Evolutionary conservation across 73 alveolate genomes (phyloP).

Genomic region (Paraurostyla sp.): DNA sequence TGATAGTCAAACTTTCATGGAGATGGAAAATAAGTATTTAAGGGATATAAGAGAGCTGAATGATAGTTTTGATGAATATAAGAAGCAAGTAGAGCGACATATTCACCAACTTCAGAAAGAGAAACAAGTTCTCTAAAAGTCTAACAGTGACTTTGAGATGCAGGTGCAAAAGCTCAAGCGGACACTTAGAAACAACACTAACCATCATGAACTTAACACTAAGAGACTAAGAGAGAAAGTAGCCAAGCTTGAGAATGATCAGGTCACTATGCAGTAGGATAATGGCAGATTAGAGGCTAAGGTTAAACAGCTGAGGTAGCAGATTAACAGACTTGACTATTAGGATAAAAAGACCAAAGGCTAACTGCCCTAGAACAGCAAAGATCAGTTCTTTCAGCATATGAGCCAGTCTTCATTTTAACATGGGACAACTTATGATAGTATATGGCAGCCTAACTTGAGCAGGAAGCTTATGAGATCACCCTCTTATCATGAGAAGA

Average conservation of each 20-base stretch:
- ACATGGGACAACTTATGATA: constrained; percentile 20
- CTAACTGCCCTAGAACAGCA: neutral
- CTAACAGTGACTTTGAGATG: constrained; percentile 17
- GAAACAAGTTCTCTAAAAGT: neutral
- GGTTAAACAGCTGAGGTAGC: neutral
- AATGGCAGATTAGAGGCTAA: neutral
- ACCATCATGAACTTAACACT: constrained; percentile 31
- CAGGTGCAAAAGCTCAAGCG: neutral
- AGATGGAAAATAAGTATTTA: constrained; percentile 54
- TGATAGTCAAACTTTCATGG: constrained; percentile 21
- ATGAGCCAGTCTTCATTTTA: too few species aligned
- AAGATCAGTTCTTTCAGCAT: neutral
- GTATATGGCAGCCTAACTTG: constrained; percentile 34
- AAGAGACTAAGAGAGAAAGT: constrained; percentile 31
- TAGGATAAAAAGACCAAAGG: constrained; percentile 9
- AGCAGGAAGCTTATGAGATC: neutral
- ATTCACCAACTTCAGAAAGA: constrained; percentile 10
- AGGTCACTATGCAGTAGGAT: neutral
- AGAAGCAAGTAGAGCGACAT: constrained; percentile 34
- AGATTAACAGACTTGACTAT: neutral
- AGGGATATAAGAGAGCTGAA: constrained; percentile 38
- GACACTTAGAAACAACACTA: neutral
- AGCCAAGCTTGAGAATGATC: constrained; percentile 16
- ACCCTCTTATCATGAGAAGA: neutral
- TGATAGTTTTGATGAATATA: constrained; percentile 57